Evolutionary conservation across 805 yeast genomes (phyloP), one percentile per base, ranked within the genome.

Genomic region (Sporopachydermia quercuum): DNA sequence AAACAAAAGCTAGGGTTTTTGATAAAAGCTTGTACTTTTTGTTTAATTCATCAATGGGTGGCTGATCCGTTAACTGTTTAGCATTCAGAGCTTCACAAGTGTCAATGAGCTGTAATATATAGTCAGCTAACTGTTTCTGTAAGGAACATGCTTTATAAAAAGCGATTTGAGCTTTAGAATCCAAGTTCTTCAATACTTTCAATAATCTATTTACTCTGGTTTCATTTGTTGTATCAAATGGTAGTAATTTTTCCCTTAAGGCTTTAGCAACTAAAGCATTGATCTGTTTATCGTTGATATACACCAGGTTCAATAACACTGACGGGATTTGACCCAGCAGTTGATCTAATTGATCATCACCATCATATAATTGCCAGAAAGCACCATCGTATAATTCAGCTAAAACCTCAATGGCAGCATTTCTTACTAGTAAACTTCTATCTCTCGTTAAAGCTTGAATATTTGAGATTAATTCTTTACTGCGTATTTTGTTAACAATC

Each of bases 401-500:
- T 4, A 74, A 61, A 3, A 76, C 57, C 5, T 58, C 53, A 2
- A 83, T 70, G 3, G 78, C 73, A 35, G 67, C 63, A 39, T 67
- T 68, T 48, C 96, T 68, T 16, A 82, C 80, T 15, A 69, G 75
- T 3, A 64, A 45, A 47, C 76, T 74, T 48, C 72, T 80, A 49
- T 86, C 96, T 52, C 94, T 68, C 2, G 78, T 65, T 34, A 87
- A 58, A 43, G 75, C 80, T 3, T 71, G 57, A 16, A 86, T 57
- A 0, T 78, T 71, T 16, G 53, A 56, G 55, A 79, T 63, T 1
- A 78, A 62, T 0, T 68, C 51, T 16, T 60, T 57, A 38, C 61
- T 67, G 36, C 68, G 65, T 6, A 80, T 51, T 37, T 65, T 71
- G 13, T 57, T 54, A 39, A 76, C 57, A 39, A 83, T 64, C 1